Evolutionary conservation across 2,329 filamentous ascomycete genomes (phyloP), one percentile per base, ranked within the genome.

Genomic region (Hypomyces perniciosus): DNA sequence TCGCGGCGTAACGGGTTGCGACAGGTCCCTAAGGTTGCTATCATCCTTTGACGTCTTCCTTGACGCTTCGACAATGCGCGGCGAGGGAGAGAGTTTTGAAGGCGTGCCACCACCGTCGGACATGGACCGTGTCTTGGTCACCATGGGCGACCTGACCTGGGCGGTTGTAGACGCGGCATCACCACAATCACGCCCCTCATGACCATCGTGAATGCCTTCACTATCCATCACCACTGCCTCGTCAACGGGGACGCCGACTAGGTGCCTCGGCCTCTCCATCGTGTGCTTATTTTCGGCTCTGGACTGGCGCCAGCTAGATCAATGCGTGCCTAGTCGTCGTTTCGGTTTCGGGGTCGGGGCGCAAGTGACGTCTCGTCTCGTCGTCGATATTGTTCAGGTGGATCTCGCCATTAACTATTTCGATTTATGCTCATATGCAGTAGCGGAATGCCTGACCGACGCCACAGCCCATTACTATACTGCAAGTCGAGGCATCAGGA

Each of bases 1-100:
- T 53, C 83, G 79, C n/a, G 90, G 88, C 6, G 89, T 95, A 44
- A 79, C 78, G n/a, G 86, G 85, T 28, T 63, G 61, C 44, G 61
- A 40, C 41, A 49, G 39, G 57, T 72, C 68, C 40, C 71, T 67
- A 51, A 86, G 71, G 49, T 73, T 74, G 61, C 75, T 83, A 61
- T 89, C 85, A 69, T 88, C 84, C 65, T 86, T 86, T 52, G 80
- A 84, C 20, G 76, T 74, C 44, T 75, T 71, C 12, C 76, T 72
- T 38, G 76, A 66, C n/a, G 78, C 73, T 48, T 78, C 74, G 48
- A 80, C 65, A 46, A 81, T 77, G 56, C 72, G 71, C 39, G 83
- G 79, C 35, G 83, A 82, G 4, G 81, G 76, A 5, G 79, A 81
- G 13, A 83, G 68, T 56, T 76, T 73, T 27, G 72, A 72, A 54